Conservation (phyloP, 2,329 filamentous ascomycete species). For the Stromatinia cepivora region DNA sequence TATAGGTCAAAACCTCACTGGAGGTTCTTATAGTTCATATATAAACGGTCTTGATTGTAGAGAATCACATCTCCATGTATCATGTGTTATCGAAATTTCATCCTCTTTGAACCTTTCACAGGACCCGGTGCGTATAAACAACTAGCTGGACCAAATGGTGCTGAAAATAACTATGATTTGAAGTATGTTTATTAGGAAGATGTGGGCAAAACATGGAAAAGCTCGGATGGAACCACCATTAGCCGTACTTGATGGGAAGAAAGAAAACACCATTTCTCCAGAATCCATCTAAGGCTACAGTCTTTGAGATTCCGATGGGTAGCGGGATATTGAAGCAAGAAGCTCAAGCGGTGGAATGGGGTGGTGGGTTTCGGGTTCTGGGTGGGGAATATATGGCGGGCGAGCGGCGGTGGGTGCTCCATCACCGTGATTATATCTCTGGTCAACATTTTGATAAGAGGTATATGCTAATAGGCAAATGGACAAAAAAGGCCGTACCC, state of each 20-base stretch:
- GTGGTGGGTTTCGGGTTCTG: conserved; percentile 33
- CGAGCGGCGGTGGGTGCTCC: conserved; percentile 33
- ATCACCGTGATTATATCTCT: conserved; percentile 25
- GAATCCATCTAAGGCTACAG: conserved; percentile 26
- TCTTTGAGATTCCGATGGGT: conserved; percentile 35
- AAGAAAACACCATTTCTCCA: conserved; percentile 28
- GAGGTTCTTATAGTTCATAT: conserved; percentile 35
- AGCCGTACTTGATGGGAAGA: conserved; percentile 23
- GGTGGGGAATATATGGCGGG: conserved; percentile 30
- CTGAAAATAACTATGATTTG: conserved; percentile 36
- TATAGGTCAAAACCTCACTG: conserved; percentile 33
- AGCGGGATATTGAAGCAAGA: conserved; percentile 37
- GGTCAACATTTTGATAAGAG: neutral
- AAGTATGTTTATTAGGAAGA: conserved; percentile 36
- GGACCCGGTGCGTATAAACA: conserved; percentile 33
- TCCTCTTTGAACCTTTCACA: conserved; percentile 23
- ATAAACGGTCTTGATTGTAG: conserved; percentile 36
- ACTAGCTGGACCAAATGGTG: conserved; percentile 36
- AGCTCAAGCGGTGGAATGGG: conserved; percentile 31
- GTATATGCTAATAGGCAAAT: conserved; percentile 23
- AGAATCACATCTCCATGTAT: conserved; percentile 30
- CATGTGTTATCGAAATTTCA: conserved; percentile 37
- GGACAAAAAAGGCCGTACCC: conserved; percentile 27
- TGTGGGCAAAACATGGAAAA: conserved; percentile 32
- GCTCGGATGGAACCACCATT: conserved; percentile 27